These are phyloP conservation scores for Pharus latifolius DNA, from an alignment of 176 grass and related monocot species.

Conservation along the genomic window DNA sequence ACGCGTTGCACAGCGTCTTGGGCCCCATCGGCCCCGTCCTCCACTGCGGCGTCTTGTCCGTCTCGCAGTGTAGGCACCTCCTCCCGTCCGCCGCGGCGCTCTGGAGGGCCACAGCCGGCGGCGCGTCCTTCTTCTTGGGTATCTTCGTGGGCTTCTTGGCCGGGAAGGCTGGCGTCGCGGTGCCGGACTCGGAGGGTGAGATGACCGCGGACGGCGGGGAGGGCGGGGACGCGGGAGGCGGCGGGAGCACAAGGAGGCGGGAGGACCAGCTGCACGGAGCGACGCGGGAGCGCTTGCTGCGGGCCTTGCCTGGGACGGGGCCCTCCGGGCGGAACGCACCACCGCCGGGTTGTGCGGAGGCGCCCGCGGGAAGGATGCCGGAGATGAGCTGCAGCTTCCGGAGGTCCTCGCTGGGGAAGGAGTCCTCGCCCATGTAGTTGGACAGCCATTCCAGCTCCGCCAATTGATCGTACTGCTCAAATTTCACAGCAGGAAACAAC, in stretches of 20 bases:
- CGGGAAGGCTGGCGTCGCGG: conserved; percentile 1
- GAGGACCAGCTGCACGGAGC: conserved; percentile 61
- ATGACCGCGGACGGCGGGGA: conserved; percentile 19
- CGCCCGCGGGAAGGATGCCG: conserved; percentile 11
- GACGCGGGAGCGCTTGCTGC: conserved; percentile 60
- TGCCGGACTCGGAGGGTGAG: conserved; percentile 44
- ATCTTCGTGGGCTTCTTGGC: conserved; percentile 35
- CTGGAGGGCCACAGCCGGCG: background rate
- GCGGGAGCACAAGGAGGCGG: conserved; percentile 40
- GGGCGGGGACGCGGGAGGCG: background rate
- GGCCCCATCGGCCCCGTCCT: conserved; percentile 87
- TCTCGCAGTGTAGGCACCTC: conserved; percentile 85
- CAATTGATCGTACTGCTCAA: conserved; percentile 73
- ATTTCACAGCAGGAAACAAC: background rate
- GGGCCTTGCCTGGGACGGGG: conserved; percentile 48
- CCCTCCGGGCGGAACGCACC: conserved; percentile 11
- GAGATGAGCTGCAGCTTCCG: conserved; percentile 83
- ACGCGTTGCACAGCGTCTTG: conserved; percentile 98
- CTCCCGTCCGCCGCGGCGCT: conserved; percentile 21
- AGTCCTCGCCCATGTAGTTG: conserved; percentile 72
- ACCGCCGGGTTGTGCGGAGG: background rate
- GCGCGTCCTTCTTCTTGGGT: conserved; percentile 50
- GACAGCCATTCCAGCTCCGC: conserved; percentile 95
- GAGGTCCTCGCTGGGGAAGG: conserved; percentile 84
- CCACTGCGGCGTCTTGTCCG: conserved; percentile 98